Evolutionary conservation across 495 filamentous ascomycete species (phyloP), one percentile per base, ranked within the genome.

Genomic region (Letharia columbiana): DNA sequence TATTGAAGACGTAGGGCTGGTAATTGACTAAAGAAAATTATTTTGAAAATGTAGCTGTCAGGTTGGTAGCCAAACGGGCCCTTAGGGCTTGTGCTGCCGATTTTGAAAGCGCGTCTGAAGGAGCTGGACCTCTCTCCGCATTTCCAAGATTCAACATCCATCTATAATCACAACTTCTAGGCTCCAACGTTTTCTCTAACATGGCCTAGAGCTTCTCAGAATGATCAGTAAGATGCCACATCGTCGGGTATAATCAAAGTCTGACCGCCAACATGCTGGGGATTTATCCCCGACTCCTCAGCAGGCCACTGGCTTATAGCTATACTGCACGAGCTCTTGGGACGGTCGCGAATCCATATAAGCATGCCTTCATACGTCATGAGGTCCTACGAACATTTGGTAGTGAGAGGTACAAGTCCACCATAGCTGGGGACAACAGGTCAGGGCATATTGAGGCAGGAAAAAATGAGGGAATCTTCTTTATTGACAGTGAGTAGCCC

Each of bases 401-500:
- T 1, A 8, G 10, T 5, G 28, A 17, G 44, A 28, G 65, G 39
- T 57, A 63, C 35, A 70, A 80, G 73, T 82, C 76, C 66, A 80
- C 77, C 1, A 62, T 80, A 42, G 77, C 79, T 1, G 82, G 80
- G 35, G 80, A 83, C 40, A 75, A 83, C 64, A 81, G 86, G 69
- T 81, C 79, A 12, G 93, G 94, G 4, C 92, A 96, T 72, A 96
- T 98, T 66, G 75, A 82, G 31, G 73, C 88, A 9, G 79, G 74
- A 2, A 75, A 86, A 1, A 88, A 89, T 65, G 91, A 97, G 77
- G 87, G 86, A 0, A 86, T 97, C 35, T 70, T 98, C 10, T 98
- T 92, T 76, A 86, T 98, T 68, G 91, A 96, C 72, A 96, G 91
- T 95, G 76, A 71, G 86, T 75, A 23, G 44, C 44, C 37, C 10